Evolutionary conservation across 2,329 filamentous ascomycete species (phyloP), one percentile per base, ranked within the genome.

Genomic region (Rutstroemia sydowiana): DNA sequence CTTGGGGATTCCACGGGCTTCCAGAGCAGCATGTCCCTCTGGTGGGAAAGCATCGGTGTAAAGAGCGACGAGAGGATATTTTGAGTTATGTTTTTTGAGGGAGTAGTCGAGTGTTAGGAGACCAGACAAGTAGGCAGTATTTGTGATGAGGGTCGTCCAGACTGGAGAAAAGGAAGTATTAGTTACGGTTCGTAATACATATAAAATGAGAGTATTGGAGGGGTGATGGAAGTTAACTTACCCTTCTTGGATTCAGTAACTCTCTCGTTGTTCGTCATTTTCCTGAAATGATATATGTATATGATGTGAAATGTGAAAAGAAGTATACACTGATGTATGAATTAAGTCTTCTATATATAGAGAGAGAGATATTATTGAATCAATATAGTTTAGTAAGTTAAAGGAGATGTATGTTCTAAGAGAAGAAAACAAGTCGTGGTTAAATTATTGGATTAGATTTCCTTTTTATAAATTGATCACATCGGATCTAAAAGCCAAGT

Each of bases 71-170:
- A 95, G 81, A 3, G 88, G 88, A 67, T 93, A 95, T 48, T 77
- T 77, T 13, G 85, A 84, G 18, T 72, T 68, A 52, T 75, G 71
- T 58, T 76, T 75, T 63, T 82, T 82, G 60, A 95, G 81, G 41
- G 86, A 88, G 70, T 87, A 80, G 65, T 90, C 78, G 56, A 95
- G 84, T 1, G 88, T 89, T 50, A 95, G 75, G 46, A 95, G 83
- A 43, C 90, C 90, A 5, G 86, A 78, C 55, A 95, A 82, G 69
- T 95, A 95, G 62, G 77, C 76, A 45, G 81, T 82, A 71, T 93
- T 95, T 54, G 89, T 95, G 66, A 95, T 90, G 59, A 95, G 77
- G 10, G 84, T 87, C 26, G 87, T 88, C 88, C 88, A 95, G 66
- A 93, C 88, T 88, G 67, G n/a, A 21, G 11, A n/a, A n/a, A n/a